Evolutionary conservation across 768 basidiomycete genomes (phyloP).

Genomic region (Tylopilus balloui): DNA sequence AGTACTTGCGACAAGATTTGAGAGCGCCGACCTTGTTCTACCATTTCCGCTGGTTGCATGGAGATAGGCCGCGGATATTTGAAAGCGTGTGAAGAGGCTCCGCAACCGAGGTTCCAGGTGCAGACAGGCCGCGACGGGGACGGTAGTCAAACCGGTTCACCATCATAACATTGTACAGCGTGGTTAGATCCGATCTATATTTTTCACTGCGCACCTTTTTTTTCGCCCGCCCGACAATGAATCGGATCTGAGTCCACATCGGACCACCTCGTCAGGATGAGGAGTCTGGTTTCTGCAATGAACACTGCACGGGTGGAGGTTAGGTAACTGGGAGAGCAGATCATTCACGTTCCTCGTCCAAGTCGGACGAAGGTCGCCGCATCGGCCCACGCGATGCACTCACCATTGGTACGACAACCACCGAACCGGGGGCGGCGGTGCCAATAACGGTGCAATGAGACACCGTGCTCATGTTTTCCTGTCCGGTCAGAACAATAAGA

Average conservation of each 20-base stretch:
- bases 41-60: neutral
- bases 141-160: conserved; percentile 12
- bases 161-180: neutral
- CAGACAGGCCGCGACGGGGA: conserved; percentile 18
- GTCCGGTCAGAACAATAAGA: conserved; percentile 6
- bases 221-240: conserved; percentile 5
- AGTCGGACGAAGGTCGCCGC: conserved; percentile 20
- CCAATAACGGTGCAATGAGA: too few species aligned
- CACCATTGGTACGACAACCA: neutral
- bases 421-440: conserved; percentile 2
- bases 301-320: neutral
- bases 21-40: neutral
- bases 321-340: conserved; percentile 17
- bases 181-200: conserved; percentile 21
- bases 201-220: conserved; percentile 1
- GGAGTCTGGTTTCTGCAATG: conserved; percentile 11
- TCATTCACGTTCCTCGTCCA: conserved; percentile 5
- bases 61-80: conserved; percentile 6
- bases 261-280: neutral
- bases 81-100: neutral
- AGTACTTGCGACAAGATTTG: neutral
- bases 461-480: neutral
- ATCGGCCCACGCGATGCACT: conserved; percentile 21
- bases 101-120: conserved; percentile 3
- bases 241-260: conserved; percentile 11